Percentiles rank a stretch among this genome's conserved stretches.
phyloP scores from a whole-genome alignment of 2,329 filamentous ascomycete genomes.

The Cladosporium cucumerinum region DNA sequence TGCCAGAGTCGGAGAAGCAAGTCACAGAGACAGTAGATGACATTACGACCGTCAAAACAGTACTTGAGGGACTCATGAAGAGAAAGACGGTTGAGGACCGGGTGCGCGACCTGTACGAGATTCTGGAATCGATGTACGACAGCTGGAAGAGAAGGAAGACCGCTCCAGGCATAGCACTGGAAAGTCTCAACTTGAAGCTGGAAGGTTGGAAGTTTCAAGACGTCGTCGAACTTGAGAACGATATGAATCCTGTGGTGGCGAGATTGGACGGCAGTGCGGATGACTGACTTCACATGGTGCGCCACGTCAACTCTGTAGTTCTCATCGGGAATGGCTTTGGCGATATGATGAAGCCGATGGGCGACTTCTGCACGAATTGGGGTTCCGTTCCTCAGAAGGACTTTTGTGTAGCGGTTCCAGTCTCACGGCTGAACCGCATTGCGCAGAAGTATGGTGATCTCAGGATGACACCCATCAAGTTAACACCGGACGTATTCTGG shows the following conservation, averaged over 20 bases:
- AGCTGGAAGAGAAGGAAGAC: not conserved
- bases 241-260: not conserved
- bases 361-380: not conserved
- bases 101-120: not conserved
- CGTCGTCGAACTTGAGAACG: not conserved
- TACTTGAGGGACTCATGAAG: no score
- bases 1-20: not conserved
- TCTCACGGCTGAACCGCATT: not conserved
- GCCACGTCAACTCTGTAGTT: not conserved
- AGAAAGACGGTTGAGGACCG: not conserved
- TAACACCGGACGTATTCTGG: not conserved
- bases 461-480: not conserved
- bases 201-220: not conserved
- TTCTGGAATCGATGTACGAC: not conserved
- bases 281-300: not conserved
- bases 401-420: not conserved
- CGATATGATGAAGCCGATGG: not conserved
- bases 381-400: not conserved
- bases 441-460: not conserved
- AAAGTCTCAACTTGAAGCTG: not conserved
- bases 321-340: not conserved
- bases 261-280: not conserved
- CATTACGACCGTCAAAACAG: no score
- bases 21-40: not conserved
- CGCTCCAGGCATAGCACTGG: not conserved